Percentiles rank a stretch among this genome's conserved stretches.
Conservation (phyloP, 768 basidiomycete species). For the Dictyophora rubrovolvata region DNA sequence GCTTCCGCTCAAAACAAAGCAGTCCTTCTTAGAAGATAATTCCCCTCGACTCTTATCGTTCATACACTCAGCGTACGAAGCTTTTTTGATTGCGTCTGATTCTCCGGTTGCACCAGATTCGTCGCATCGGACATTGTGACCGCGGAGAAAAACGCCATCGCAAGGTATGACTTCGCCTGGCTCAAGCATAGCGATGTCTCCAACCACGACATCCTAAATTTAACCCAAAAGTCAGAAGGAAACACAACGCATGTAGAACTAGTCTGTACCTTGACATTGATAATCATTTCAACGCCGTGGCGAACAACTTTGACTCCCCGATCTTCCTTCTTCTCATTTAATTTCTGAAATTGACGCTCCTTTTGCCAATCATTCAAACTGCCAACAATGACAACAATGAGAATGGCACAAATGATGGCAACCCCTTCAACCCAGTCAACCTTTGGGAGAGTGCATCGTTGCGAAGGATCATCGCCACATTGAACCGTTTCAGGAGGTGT, state of each 20-base stretch:
- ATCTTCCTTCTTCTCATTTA: constrained; percentile 95
- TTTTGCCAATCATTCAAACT: constrained; percentile 98
- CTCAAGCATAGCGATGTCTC: constrained; percentile 84
- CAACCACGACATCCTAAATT: constrained; percentile 77
- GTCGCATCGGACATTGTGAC: constrained; percentile 92
- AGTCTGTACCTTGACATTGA: constrained; percentile 68
- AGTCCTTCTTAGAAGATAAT: constrained; percentile 58
- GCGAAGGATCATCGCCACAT: constrained; percentile 19
- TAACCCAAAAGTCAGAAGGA: constrained; percentile 18
- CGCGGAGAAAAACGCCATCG: constrained; percentile 87
- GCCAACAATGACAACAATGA: constrained; percentile 67
- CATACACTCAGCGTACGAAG: constrained; percentile 65
- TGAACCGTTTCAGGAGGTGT: constrained; percentile 37
- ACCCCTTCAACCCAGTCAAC: constrained; percentile 95
- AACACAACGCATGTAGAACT: constrained; percentile 1
- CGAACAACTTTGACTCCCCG: constrained; percentile 81
- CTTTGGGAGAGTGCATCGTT: constrained; percentile 43
- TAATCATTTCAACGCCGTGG: constrained; percentile 52
- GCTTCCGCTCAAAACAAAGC: constrained; percentile 83
- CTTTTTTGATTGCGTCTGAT: constrained; percentile 89
- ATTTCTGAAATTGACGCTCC: constrained; percentile 84
- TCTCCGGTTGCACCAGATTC: constrained; percentile 97
- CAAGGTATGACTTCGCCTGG: constrained; percentile 95
- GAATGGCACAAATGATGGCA: constrained; percentile 37
- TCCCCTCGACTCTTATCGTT: constrained; percentile 22